Evolutionary conservation across 139 green algal genomes (phyloP), one percentile per base, ranked within the genome.

Genomic region (Chloropicon primus): DNA sequence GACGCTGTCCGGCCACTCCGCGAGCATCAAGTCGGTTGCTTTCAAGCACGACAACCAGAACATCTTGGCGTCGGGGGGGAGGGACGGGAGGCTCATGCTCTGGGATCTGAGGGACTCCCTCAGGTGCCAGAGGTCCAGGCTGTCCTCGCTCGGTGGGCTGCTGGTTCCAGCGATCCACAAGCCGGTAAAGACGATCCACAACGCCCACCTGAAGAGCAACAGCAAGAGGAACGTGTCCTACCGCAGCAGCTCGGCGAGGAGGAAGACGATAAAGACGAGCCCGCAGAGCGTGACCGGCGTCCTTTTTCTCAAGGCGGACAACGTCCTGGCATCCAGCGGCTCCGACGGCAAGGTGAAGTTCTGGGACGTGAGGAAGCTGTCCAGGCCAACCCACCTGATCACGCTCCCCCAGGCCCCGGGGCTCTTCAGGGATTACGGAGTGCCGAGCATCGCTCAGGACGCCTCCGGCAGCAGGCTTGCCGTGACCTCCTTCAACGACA

Each of bases 1-100:
- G 26, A 72, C 79, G 21, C 91, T 89, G 74, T 22, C 73, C 5
- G 88, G 90, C 22, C 91, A 96, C 82, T 72, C 74, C 0, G 91
- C 87, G 53, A 90, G 80, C 41, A 87, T 96, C 26, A 96, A 94
- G 80, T 75, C 82, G 21, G 79, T 96, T 24, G 72, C 73, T 0
- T 27, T 86, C 1, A 74, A 83, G 53, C 77, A 73, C 21, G 27
- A 27, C 21, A 78, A 74, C 23, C 71, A 77, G 10, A 73, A 87
- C 41, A 72, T 96, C n/a, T 89, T 95, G 71, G 91, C 89, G 1
- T 90, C 89, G 54, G 90, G 88, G 24, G 84, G 80, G 0, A 78
- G 90, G 2, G 91, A 96, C 75, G 91, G 91, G 1, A 75, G 72
- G 23, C 76, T 94, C 26, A 75, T 89, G 84, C 75, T 96, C 53